Base-by-base conservation (phyloP, 208 protist species). In the Leishmania tarentolae region DNA sequence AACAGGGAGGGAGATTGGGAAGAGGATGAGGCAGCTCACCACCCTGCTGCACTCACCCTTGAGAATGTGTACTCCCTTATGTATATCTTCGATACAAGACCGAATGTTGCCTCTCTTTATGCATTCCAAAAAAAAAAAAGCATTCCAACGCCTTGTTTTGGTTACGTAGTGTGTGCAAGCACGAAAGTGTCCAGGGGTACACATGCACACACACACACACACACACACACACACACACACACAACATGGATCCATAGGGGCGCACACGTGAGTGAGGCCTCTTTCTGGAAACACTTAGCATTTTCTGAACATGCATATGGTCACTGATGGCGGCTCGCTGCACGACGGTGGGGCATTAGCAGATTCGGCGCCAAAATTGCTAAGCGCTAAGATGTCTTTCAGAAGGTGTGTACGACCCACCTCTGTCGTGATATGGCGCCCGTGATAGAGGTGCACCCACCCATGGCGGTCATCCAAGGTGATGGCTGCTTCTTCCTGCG, bases 401-500 rank as follows among this genome's bases (percentile, higher is more conserved):
- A 85, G 52, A 31, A 85, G 61, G 6, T 76, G 82, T 17, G 76
- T 69, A 8, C 76, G 76, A 4, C 82, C 82, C 1, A 72, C 40
- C 24, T 81, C 82, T 3, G 76, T 68, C 37, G 69, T 11, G 31
- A 85, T 75, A 73, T 85, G 82, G 13, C 80, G 83, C 2, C 86
- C 86, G 61, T 72, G 80, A 71, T 83, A 89, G 61, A 89, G 42
- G 71, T 77, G 86, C 0, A 86, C 83, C 86, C 86, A 89, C 17
- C 79, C 79, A 21, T 76, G 78, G 37, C 79, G 63, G 46, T 89
- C 86, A 21, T 75, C 24, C 57, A 89, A 40, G 17, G 69, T 70
- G 66, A 89, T 31, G 21, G 61, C 69, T 9, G 83, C 83, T 40
- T 89, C 86, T 46, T 89, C 86, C n/a, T 78, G 83, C 21, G 80